Evolutionary conservation across 2,329 filamentous ascomycete genomes (phyloP).

Genomic region (Graphilbum ipis-grandicollis): DNA sequence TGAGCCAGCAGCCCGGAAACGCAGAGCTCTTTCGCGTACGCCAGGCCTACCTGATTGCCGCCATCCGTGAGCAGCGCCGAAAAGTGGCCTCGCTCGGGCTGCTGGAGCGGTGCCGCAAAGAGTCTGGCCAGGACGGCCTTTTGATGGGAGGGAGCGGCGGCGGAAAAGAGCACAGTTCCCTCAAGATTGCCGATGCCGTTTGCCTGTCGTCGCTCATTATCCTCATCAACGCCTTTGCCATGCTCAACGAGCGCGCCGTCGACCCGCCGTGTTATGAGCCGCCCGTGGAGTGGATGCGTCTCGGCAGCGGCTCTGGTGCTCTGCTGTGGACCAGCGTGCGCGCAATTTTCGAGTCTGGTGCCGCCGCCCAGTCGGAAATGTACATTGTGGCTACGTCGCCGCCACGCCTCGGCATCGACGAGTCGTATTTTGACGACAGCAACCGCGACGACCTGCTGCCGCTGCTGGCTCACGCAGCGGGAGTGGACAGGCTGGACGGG

Average conservation of each 20-base stretch:
- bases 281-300: conserved; percentile 11
- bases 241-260: conserved; percentile 11
- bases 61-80: conserved; percentile 12
- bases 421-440: conserved; percentile 11
- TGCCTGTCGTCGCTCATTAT: conserved; percentile 12
- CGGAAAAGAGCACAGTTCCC: conserved; percentile 4
- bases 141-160: too few relatives aligned
- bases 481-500: too few relatives aligned
- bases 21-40: conserved; percentile 11
- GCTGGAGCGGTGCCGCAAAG: too few relatives aligned
- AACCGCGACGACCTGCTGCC: conserved; percentile 9
- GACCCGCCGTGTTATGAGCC: conserved; percentile 11
- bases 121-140: too few relatives aligned
- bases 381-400: conserved; percentile 8
- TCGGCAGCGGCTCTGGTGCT: conserved; percentile 11
- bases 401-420: conserved; percentile 11
- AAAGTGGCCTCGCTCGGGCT: conserved; percentile 10
- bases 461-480: too few relatives aligned
- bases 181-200: conserved; percentile 12
- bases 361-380: conserved; percentile 7
- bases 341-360: conserved; percentile 7
- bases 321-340: conserved; percentile 13
- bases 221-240: conserved; percentile 12
- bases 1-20: conserved; percentile 8
- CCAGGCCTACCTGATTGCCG: conserved; percentile 13